Evolutionary conservation across 805 yeast genomes (phyloP).

Genomic region (Nakazawaea peltata): DNA sequence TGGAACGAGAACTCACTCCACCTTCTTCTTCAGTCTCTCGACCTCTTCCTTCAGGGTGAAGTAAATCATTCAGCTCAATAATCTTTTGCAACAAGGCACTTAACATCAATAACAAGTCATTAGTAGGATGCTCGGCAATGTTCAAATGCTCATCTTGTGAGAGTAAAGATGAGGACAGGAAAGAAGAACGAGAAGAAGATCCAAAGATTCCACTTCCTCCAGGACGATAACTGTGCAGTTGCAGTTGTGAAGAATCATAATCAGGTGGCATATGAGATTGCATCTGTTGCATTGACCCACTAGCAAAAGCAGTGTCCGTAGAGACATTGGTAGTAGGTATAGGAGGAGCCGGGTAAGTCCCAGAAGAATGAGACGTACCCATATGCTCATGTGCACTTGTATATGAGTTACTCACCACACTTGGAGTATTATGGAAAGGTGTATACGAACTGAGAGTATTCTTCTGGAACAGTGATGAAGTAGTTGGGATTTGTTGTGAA

Average conservation of each 20-base stretch:
- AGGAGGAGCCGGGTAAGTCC: slow-evolving; percentile 27
- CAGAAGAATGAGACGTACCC: slow-evolving; percentile 11
- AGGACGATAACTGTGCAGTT: not conserved
- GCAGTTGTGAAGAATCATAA: slow-evolving; percentile 10
- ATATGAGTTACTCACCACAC: slow-evolving; percentile 33
- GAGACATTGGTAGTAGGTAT: slow-evolving; percentile 50
- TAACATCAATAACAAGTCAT: slow-evolving; percentile 75
- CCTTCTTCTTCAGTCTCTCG: not conserved
- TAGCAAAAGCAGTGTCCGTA: slow-evolving; percentile 36
- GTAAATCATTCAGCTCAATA: slow-evolving; percentile 80
- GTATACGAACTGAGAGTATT: slow-evolving; percentile 13
- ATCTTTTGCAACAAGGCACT: slow-evolving; percentile 80
- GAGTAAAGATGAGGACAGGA: slow-evolving; percentile 11
- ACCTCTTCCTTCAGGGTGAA: slow-evolving; percentile 46
- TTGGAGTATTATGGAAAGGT: slow-evolving; percentile 38
- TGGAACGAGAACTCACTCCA: slow-evolving; percentile 14
- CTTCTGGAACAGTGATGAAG: slow-evolving; percentile 21
- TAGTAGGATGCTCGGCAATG: slow-evolving; percentile 76
- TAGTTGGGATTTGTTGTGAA: slow-evolving; percentile 12
- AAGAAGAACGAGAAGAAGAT: slow-evolving; percentile 4
- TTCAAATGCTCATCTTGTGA: slow-evolving; percentile 47
- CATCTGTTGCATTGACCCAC: slow-evolving; percentile 23
- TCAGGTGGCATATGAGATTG: slow-evolving; percentile 23
- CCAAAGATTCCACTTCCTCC: slow-evolving; percentile 8
- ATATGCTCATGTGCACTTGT: slow-evolving; percentile 13